These are phyloP conservation scores for Heliamphora exappendiculata DNA, from an alignment of 148 eudicot species.

Conservation along the genomic window DNA sequence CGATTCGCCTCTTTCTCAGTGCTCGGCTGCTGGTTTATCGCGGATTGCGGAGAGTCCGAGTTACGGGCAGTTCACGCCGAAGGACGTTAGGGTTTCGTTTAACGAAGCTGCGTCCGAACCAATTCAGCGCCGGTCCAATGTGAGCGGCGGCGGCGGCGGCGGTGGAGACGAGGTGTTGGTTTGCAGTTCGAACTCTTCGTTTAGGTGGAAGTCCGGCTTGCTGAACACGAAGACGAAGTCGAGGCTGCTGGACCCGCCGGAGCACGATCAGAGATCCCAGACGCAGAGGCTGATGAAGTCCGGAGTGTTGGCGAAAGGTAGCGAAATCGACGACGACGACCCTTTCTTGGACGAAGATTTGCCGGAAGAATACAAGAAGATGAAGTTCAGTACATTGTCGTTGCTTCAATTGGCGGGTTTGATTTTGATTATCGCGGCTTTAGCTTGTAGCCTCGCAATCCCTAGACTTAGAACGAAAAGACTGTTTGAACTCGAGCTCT, in stretches of 20 bases:
- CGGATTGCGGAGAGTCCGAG: constrained; percentile 27
- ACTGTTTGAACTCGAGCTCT: constrained; percentile 44
- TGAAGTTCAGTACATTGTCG: constrained; percentile 37
- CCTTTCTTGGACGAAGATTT: constrained; percentile 78
- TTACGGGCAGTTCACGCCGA: constrained; percentile 33
- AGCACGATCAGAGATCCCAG: constrained; percentile 37
- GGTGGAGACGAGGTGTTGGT: constrained; percentile 44
- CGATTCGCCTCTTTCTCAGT: constrained; percentile 19
- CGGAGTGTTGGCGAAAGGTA: constrained; percentile 33
- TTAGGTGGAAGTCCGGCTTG: constrained; percentile 36
- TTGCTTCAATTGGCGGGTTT: constrained; percentile 55
- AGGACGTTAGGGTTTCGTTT: constrained; percentile 36
- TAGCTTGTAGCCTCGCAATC: constrained; percentile 56
- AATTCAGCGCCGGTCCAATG: constrained; percentile 17
- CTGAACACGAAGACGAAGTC: constrained; percentile 62
- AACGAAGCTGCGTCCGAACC: constrained; percentile 21
- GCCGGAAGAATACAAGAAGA: constrained; percentile 62
- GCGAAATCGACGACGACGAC: constrained; percentile 79
- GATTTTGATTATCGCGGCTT: constrained; percentile 46
- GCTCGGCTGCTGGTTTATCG: constrained; percentile 11
- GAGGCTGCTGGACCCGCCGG: constrained; percentile 66
- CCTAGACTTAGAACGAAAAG: constrained; percentile 18
- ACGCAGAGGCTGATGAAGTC: constrained; percentile 37
- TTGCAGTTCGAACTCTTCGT: constrained; percentile 54
- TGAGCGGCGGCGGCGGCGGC: constrained; percentile 10